A percentile compares a stretch with the other conserved stretches of the same genome.
phyloP scores from a whole-genome alignment of 1,284 basidiomycete species.

The Cutaneotrichosporon sp. region DNA sequence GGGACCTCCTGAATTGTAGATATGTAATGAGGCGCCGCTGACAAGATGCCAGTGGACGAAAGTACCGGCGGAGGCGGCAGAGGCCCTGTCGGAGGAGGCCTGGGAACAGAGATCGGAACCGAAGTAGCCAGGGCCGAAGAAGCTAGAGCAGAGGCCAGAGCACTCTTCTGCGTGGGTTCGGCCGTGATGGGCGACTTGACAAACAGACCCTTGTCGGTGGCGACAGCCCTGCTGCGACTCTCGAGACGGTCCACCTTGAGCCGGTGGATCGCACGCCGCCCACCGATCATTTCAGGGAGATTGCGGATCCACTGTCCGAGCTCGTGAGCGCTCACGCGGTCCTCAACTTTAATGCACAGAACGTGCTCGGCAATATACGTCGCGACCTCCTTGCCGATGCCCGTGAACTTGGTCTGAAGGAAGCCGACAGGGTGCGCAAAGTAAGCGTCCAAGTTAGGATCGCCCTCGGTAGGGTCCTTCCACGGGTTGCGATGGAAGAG shows the following conservation, averaged over 20 bases:
- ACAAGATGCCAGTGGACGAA: background rate
- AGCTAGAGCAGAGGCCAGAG: constrained; percentile 39
- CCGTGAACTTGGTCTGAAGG: constrained; percentile 84
- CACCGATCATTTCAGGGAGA: constrained; percentile 69
- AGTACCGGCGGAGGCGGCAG: constrained; percentile 6
- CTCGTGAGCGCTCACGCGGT: constrained; percentile 72
- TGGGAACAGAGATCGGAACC: background rate
- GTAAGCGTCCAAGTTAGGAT: constrained; percentile 78
- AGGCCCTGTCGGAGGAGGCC: background rate
- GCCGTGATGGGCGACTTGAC: constrained; percentile 43
- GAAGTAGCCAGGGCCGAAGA: constrained; percentile 9
- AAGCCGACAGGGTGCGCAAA: constrained; percentile 76
- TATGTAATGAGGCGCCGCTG: background rate
- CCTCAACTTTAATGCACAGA: constrained; percentile 67
- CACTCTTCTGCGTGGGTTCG: constrained; percentile 31
- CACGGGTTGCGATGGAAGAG: constrained; percentile 98
- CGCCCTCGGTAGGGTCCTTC: constrained; percentile 82
- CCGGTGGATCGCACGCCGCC: constrained; percentile 45
- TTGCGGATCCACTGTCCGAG: constrained; percentile 84
- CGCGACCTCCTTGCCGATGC: constrained; percentile 84
- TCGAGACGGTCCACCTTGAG: constrained; percentile 43
- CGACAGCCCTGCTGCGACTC: constrained; percentile 27
- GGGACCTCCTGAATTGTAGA: background rate
- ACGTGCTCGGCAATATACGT: constrained; percentile 80
- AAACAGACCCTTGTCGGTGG: constrained; percentile 39